Evolutionary conservation across 805 yeast genomes (phyloP).

Genomic region (Yamadazyma philogaea): DNA sequence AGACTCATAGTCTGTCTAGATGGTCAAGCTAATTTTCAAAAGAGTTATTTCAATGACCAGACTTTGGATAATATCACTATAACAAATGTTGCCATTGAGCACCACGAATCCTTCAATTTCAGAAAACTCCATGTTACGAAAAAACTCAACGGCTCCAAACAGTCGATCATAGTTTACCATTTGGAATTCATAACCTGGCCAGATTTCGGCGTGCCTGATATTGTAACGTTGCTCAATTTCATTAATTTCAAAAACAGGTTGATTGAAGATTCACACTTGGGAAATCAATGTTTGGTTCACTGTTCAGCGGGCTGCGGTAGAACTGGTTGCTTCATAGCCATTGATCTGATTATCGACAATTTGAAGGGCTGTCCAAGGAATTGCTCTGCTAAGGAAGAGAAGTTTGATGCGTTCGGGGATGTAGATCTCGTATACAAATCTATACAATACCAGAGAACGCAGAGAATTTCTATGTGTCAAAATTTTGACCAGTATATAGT

Average conservation of each 20-base stretch:
- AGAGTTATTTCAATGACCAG: conserved; percentile 21
- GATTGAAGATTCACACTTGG: conserved; percentile 13
- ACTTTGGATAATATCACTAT: conserved; percentile 16
- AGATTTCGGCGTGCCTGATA: conserved; percentile 44
- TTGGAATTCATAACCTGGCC: conserved; percentile 46
- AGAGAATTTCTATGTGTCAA: conserved; percentile 82
- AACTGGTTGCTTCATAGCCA: conserved; percentile 50
- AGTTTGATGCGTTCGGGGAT: conserved; percentile 20
- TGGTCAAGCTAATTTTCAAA: conserved; percentile 12
- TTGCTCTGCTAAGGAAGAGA: not conserved
- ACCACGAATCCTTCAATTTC: conserved; percentile 16
- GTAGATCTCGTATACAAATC: conserved; percentile 60
- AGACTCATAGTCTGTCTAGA: conserved; percentile 37
- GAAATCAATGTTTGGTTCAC: conserved; percentile 37
- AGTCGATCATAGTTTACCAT: conserved; percentile 26
- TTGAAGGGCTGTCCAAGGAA: conserved; percentile 11
- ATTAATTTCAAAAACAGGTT: conserved; percentile 32
- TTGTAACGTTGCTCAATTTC: conserved; percentile 29
- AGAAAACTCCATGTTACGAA: conserved; percentile 16
- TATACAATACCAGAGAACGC: conserved; percentile 65
- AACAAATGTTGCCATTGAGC: conserved; percentile 8
- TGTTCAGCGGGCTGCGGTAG: conserved; percentile 64
- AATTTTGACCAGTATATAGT: conserved; percentile 69
- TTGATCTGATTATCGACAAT: conserved; percentile 39
- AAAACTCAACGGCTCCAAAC: not conserved